Evolutionary conservation across 108 stramenopile species (phyloP), one percentile per base, ranked within the genome.

Genomic region (Cyclotella cryptica): DNA sequence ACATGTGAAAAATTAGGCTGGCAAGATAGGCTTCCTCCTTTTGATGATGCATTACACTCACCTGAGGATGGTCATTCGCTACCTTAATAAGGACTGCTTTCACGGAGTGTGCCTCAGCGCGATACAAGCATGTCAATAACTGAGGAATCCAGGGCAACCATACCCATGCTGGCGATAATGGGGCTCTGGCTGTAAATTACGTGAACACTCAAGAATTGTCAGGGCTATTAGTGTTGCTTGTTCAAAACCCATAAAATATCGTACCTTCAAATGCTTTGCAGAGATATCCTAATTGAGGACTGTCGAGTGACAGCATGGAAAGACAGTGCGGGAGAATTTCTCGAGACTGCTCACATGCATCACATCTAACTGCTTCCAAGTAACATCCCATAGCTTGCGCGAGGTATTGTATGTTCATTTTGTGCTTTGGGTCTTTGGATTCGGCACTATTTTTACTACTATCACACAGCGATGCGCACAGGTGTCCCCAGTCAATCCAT

Each of bases 91-190:
- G 78, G 18, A 95, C 63, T 29, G 86, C 61, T 64, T 92, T 93
- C 15, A 85, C 69, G 1, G 91, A 83, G 39, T 70, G 53, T 11
- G 92, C 92, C 77, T 95, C 93, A 11, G 72, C 53, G 30, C 96
- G 84, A 49, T 88, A 93, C 52, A 96, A 86, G 42, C 96, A 82
- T 15, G 88, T 85, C 43, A 98, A 79, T 19, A 98, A 74, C 64
- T 96, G 93, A 14, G 96, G 96, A 15, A 96, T 90, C 96, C 97
- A 97, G 42, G 96, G 94, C 0, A 98, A 84, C 97, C 97, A 98
- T 10, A 96, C 91, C 97, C 96, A 97, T 27, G 92, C 86, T 18
- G 96, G 98, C 26, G 96, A 68, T 49, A 81, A 71, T 15, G 77
- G 73, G 18, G 87, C 90, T 29, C 91, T 71, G 26, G 81, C 81